Percentiles rank a stretch among this genome's conserved stretches.
These are phyloP conservation scores for Pascua guehoae DNA, from an alignment of 1,284 basidiomycete genomes.

Conservation along the genomic window DNA sequence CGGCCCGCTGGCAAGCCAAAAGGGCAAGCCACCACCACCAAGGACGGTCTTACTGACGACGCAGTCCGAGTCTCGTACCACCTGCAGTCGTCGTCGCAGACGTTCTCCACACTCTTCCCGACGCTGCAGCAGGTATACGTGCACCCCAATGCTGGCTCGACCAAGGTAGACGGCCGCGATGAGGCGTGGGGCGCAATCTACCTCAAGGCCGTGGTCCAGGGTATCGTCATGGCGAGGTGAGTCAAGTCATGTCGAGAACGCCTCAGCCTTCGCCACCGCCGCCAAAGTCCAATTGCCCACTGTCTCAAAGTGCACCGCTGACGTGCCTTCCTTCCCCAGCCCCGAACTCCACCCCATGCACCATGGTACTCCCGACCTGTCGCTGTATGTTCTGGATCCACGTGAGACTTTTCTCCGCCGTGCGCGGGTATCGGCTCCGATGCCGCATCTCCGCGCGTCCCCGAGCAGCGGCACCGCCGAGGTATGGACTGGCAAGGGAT, in stretches of 20 bases:
- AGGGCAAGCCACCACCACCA: too few relatives aligned
- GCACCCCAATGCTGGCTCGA: constrained; percentile 30
- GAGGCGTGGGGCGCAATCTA: constrained; percentile 46
- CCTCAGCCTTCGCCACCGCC: background rate
- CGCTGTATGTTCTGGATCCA: constrained; percentile 45
- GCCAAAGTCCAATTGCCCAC: background rate
- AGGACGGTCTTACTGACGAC: constrained; percentile 1
- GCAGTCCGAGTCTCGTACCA: constrained; percentile 43
- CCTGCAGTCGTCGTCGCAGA: constrained; percentile 34
- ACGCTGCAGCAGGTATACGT: constrained; percentile 43
- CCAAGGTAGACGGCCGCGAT: constrained; percentile 21
- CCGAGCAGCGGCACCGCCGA: constrained; percentile 16
- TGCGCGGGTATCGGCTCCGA: constrained; percentile 23
- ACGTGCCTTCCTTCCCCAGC: constrained; percentile 15
- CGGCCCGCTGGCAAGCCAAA: too few relatives aligned
- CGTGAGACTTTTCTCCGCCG: constrained; percentile 41
- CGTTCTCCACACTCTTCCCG: constrained; percentile 36
- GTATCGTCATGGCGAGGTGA: constrained; percentile 43
- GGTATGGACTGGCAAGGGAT: constrained; percentile 46
- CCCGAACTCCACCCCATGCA: constrained; percentile 40
- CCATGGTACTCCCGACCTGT: constrained; percentile 34
- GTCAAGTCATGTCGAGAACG: constrained; percentile 1
- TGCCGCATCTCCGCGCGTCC: constrained; percentile 15
- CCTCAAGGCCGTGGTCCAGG: constrained; percentile 43
- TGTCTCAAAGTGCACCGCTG: too few relatives aligned